Percentiles rank a stretch among this genome's conserved stretches.
Conservation (phyloP, 352 stramenopile genomes). For the Phytophthora macrochlamydospora region DNA sequence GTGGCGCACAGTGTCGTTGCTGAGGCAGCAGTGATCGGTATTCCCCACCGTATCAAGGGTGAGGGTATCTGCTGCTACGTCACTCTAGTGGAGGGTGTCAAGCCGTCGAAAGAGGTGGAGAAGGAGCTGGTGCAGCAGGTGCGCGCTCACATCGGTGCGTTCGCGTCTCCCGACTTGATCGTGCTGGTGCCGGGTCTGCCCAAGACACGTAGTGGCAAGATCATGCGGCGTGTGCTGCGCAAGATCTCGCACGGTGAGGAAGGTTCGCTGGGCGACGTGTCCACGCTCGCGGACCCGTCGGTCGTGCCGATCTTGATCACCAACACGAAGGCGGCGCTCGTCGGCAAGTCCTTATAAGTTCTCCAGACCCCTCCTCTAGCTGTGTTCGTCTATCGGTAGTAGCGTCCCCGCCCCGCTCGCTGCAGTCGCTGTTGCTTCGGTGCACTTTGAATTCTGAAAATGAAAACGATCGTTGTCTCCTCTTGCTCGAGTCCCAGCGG, state of each 20-base stretch:
- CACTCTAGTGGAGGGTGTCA: constrained; percentile 86
- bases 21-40: constrained; percentile 94
- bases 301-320: constrained; percentile 94
- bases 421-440: constrained; percentile 51
- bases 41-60: constrained; percentile 97
- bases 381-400: constrained; percentile 30
- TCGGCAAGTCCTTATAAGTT: constrained; percentile 67
- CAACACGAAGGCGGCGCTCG: constrained; percentile 83
- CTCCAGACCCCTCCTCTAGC: constrained; percentile 62
- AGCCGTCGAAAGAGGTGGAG: constrained; percentile 61
- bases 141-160: constrained; percentile 93
- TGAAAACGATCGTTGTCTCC: constrained; percentile 24
- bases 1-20: constrained; percentile 92
- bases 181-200: constrained; percentile 89
- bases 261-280: constrained; percentile 95
- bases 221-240: constrained; percentile 98
- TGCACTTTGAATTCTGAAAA: constrained; percentile 28
- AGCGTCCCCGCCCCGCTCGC: constrained; percentile 50
- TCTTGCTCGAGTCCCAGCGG: constrained; percentile 3
- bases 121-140: constrained; percentile 87
- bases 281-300: constrained; percentile 95
- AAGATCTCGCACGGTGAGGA: constrained; percentile 97
- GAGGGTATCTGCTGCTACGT: constrained; percentile 96
- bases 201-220: constrained; percentile 97
- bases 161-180: constrained; percentile 97